phyloP scores from a whole-genome alignment of 2,329 filamentous ascomycete genomes.

The Microsporum audouinii region DNA sequence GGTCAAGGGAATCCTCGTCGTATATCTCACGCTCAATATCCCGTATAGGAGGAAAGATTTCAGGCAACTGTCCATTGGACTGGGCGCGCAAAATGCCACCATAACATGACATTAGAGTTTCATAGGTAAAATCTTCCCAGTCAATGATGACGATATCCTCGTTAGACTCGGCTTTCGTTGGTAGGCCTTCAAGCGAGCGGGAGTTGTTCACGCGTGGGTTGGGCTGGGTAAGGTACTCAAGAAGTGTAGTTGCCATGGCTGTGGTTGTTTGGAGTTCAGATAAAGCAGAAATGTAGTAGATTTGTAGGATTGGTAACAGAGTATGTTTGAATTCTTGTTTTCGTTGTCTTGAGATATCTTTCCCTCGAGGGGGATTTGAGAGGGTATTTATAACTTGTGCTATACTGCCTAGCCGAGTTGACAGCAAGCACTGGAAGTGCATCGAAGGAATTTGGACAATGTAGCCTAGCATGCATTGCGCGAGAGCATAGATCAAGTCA shows the following conservation, averaged over 20 bases:
- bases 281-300: neutral
- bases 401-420: neutral
- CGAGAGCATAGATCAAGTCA: neutral
- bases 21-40: constrained; percentile 6
- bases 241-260: constrained; percentile 1
- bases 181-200: neutral
- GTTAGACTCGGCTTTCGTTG: neutral
- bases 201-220: constrained; percentile 6
- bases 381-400: neutral
- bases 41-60: neutral
- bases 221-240: constrained; percentile 8
- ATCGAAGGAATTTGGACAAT: neutral
- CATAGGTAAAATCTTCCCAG: constrained; percentile 9
- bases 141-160: neutral
- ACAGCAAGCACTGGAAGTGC: neutral
- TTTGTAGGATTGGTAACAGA: neutral
- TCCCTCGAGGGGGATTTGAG: neutral
- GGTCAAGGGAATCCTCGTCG: constrained; percentile 11
- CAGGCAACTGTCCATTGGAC: neutral
- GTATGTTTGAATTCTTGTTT: neutral
- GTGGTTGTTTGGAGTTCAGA: neutral
- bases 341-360: neutral
- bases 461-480: neutral
- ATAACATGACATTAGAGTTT: constrained; percentile 9
- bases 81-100: neutral